These are phyloP conservation scores for Kappamyces sp. DNA, from an alignment of 192 early-diverging fungal species.

Conservation along the genomic window DNA sequence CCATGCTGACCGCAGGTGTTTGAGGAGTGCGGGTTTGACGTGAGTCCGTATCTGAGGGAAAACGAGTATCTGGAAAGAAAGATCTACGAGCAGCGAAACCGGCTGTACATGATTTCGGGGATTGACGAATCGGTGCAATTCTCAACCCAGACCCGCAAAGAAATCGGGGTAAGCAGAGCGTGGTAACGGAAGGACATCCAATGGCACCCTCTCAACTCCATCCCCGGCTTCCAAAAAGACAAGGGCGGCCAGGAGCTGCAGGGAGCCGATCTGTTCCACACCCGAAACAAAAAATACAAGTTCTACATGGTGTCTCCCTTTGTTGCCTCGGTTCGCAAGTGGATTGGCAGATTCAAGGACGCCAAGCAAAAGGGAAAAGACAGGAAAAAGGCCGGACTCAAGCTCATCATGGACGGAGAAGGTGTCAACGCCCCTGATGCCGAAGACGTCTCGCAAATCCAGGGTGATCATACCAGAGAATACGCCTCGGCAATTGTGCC, in stretches of 20 bases:
- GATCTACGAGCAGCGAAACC: slow-evolving; percentile 83
- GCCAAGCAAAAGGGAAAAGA: slow-evolving; percentile 28
- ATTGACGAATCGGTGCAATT: slow-evolving; percentile 79
- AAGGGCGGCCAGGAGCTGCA: slow-evolving; percentile 3
- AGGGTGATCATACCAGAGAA: slow-evolving; percentile 2
- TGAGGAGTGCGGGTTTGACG: slow-evolving; percentile 95
- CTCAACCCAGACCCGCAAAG: slow-evolving; percentile 79
- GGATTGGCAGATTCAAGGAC: slow-evolving; percentile 33
- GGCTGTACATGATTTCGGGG: slow-evolving; percentile 85
- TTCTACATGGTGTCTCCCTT: slow-evolving; percentile 50
- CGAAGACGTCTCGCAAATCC: not conserved
- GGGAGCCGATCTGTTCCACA: not conserved
- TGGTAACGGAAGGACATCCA: slow-evolving; percentile 32
- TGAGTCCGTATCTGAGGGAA: slow-evolving; percentile 53
- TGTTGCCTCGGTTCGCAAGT: slow-evolving; percentile 31
- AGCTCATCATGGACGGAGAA: slow-evolving; percentile 4
- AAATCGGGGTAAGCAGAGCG: slow-evolving; percentile 72
- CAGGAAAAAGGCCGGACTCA: slow-evolving; percentile 15
- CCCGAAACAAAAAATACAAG: slow-evolving; percentile 22
- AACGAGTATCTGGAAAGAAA: slow-evolving; percentile 83
- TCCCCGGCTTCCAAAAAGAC: slow-evolving; percentile 34
- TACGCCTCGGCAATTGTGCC: slow-evolving; percentile 11
- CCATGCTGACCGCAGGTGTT: slow-evolving; percentile 51
- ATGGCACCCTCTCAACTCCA: slow-evolving; percentile 37
- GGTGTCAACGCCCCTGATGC: no score